Evolutionary conservation across 257 asterid genomes (phyloP).

Genomic region (Solanum clarkiae): DNA sequence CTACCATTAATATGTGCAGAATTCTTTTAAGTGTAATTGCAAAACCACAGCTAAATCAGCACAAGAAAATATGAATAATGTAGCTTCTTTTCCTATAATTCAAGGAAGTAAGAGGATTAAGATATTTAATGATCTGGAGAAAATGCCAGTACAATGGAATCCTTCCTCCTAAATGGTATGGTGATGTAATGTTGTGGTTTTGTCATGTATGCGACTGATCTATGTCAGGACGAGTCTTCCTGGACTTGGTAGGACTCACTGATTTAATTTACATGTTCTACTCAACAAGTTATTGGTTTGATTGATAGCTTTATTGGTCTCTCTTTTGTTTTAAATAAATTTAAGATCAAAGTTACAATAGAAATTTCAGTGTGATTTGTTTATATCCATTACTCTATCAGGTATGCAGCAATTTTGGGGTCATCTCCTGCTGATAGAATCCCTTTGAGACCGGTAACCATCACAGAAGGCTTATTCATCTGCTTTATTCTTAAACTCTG

Average conservation of each 20-base stretch:
- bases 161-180: neutral
- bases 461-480: neutral
- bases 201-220: neutral
- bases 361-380: slow-evolving; percentile 1
- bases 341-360: neutral
- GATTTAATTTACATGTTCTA: neutral
- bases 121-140: neutral
- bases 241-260: neutral
- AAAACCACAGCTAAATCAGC: neutral
- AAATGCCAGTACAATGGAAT: neutral
- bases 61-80: neutral
- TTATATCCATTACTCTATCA: slow-evolving; percentile 16
- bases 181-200: neutral
- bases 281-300: neutral
- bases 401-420: slow-evolving; percentile 96
- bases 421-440: slow-evolving; percentile 59
- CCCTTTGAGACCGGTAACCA: slow-evolving; percentile 69
- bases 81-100: neutral
- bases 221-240: neutral
- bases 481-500: neutral
- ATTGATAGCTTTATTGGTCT: neutral
- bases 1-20: neutral
- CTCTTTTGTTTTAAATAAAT: neutral
- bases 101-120: neutral
- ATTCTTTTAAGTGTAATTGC: neutral